Evolutionary conservation across 495 filamentous ascomycete species (phyloP).

Genomic region (Talaromyces wortmannii): DNA sequence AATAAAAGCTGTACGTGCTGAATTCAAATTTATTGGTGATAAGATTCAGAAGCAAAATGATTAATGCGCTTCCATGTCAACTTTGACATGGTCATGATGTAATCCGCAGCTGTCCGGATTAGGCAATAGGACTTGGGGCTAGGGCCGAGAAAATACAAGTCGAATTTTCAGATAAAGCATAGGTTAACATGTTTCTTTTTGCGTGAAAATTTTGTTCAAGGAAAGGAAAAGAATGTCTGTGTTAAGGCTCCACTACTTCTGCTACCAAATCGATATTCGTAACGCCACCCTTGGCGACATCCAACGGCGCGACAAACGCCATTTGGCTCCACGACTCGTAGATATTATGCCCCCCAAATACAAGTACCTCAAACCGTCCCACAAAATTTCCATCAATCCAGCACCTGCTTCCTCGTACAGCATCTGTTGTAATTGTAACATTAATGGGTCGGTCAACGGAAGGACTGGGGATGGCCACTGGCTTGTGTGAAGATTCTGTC

Average conservation of each 20-base stretch:
- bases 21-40: too few relatives aligned
- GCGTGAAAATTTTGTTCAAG: too few relatives aligned
- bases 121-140: neutral
- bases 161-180: neutral
- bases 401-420: constrained; percentile 33
- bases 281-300: constrained; percentile 16
- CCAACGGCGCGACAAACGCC: constrained; percentile 49
- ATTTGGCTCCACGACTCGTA: constrained; percentile 49
- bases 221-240: too few relatives aligned
- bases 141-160: neutral
- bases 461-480: neutral
- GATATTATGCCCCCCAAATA: constrained; percentile 45
- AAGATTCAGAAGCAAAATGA: too few relatives aligned
- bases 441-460: neutral
- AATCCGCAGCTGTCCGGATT: neutral
- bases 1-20: too few relatives aligned
- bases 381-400: constrained; percentile 36
- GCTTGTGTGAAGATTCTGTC: neutral
- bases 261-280: neutral
- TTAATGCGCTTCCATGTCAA: too few relatives aligned
- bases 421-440: constrained; percentile 30
- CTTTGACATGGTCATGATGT: neutral
- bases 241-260: neutral
- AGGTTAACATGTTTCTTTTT: too few relatives aligned
- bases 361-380: constrained; percentile 48